Evolutionary conservation across 768 basidiomycete species (phyloP), one percentile per base, ranked within the genome.

Genomic region (Lentinula edodes): DNA sequence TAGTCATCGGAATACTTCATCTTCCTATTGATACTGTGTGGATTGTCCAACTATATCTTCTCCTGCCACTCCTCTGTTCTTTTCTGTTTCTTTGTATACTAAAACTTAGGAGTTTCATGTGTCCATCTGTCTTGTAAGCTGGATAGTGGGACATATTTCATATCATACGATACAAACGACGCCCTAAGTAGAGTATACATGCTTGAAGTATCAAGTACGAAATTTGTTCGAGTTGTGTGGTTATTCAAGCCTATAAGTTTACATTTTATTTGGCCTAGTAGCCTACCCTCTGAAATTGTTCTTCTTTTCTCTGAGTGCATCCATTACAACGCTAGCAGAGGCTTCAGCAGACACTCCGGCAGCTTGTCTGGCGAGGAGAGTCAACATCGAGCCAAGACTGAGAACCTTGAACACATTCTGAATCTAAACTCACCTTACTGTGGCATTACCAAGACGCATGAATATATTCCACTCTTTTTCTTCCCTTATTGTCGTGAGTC

Each of bases 401-500:
- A 34, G 35, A 23, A 51, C 48, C 1, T 9, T 8, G 9, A 23
- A 23, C 23, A 23, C 23, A 23, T 23, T 23, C 23, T 23, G 23
- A 23, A 23, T 23, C 45, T 46, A 38, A 6, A 77, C 86, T 62
- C 66, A 93, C 92, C 78, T 77, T 38, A 95, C 83, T 5, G 84
- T 78, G 5, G 79, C 77, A 63, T 76, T 84, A 5, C 80, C 74
- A 10, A 94, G 74, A 16, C 94, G 83, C 93, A 97, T 94, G 73
- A 98, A 98, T 7, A 93, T 87, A 73, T 98, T 98, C 91, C 92
- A 95, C 64, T 85, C 78, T 75, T 94, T 95, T 78, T 98, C 96
- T 66, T 98, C 91, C 0, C 83, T 90, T 54, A 98, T 95, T 0
- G 94, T 97, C 12, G 90, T 89, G 70, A 88, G 75, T 43, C 95